Evolutionary conservation across 192 early-diverging fungal species (phyloP).

Genomic region (Backusella tarrabulga): DNA sequence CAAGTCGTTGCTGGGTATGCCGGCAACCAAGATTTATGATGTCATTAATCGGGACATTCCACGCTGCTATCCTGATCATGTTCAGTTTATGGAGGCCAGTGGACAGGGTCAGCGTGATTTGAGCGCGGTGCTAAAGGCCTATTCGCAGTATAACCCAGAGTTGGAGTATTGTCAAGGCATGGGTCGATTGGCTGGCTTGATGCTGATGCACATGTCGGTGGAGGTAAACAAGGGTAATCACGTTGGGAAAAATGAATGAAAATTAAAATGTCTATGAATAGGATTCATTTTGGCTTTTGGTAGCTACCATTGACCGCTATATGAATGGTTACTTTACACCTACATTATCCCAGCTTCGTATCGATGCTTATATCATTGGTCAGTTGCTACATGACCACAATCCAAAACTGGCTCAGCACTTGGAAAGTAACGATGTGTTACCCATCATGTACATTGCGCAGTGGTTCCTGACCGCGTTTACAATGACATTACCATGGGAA

Average conservation of each 20-base stretch:
- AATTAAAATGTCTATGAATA: slow-evolving; percentile 24
- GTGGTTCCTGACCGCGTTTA: slow-evolving; percentile 94
- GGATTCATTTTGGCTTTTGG: slow-evolving; percentile 89
- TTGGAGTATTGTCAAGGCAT: slow-evolving; percentile 98
- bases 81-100: slow-evolving; percentile 68
- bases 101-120: slow-evolving; percentile 78
- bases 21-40: slow-evolving; percentile 65
- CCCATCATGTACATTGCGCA: slow-evolving; percentile 91
- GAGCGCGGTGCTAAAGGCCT: slow-evolving; percentile 76
- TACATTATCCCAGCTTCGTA: slow-evolving; percentile 67
- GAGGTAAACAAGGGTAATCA: slow-evolving; percentile 47
- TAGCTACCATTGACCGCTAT: slow-evolving; percentile 68
- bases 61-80: slow-evolving; percentile 84
- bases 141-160: slow-evolving; percentile 80
- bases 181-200: slow-evolving; percentile 88
- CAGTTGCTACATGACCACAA: slow-evolving; percentile 66
- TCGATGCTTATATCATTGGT: slow-evolving; percentile 85
- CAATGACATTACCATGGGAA: slow-evolving; percentile 83
- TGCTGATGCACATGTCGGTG: slow-evolving; percentile 82
- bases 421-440: slow-evolving; percentile 72
- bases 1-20: slow-evolving; percentile 35
- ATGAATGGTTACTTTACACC: slow-evolving; percentile 81
- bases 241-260: slow-evolving; percentile 38
- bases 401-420: slow-evolving; percentile 63
- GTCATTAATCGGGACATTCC: slow-evolving; percentile 89